Conservation (phyloP, 2,329 filamentous ascomycete species). For the Pseudocercospora fijiensis region DNA sequence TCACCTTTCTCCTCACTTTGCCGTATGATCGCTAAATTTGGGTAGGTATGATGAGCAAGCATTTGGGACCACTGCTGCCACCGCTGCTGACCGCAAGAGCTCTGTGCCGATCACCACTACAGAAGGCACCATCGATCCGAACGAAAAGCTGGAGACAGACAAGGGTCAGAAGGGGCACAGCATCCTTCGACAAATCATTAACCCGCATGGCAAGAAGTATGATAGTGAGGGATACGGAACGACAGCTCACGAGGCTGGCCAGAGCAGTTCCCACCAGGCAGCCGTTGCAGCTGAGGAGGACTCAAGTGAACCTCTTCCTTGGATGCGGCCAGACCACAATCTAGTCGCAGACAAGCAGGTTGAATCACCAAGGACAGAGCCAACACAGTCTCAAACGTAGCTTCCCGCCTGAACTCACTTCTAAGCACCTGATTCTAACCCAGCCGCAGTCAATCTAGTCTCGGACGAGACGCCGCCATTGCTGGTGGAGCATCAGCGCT, state of each 20-base stretch:
- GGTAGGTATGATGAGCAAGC: slow-evolving; percentile 24
- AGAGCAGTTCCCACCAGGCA: neutral
- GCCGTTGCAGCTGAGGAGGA: slow-evolving; percentile 2
- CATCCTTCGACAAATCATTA: slow-evolving; percentile 26
- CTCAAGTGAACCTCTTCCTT: neutral
- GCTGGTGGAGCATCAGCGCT: slow-evolving; percentile 35
- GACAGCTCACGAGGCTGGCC: slow-evolving; percentile 19
- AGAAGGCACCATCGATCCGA: slow-evolving; percentile 5
- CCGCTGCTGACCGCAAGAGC: slow-evolving; percentile 8
- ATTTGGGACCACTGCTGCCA: slow-evolving; percentile 18
- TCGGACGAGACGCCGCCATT: slow-evolving; percentile 20
- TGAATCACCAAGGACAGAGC: neutral
- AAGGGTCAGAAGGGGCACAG: slow-evolving; percentile 21
- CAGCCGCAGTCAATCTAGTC: neutral
- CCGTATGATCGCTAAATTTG: neutral
- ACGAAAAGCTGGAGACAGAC: slow-evolving; percentile 17
- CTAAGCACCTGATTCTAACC: neutral
- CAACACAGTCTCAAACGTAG: neutral
- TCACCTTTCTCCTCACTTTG: neutral
- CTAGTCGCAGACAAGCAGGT: neutral
- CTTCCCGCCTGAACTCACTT: neutral
- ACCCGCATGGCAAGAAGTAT: slow-evolving; percentile 30
- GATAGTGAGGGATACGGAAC: slow-evolving; percentile 27
- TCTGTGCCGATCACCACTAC: neutral
- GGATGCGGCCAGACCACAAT: neutral